Evolutionary conservation across 257 asterid species (phyloP).

Genomic region (Capsicum pubescens): DNA sequence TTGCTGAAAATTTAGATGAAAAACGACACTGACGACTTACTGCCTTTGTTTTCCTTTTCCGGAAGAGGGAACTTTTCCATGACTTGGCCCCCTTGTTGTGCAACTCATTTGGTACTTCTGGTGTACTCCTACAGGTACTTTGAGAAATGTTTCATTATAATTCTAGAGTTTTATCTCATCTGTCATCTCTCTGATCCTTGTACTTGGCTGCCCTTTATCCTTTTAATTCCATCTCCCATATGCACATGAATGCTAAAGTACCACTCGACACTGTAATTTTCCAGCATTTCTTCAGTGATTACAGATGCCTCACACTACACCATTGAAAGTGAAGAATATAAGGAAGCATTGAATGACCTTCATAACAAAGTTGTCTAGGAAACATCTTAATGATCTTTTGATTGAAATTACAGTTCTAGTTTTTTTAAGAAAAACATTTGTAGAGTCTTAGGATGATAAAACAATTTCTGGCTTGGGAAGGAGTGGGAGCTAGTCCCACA

Average conservation of each 20-base stretch:
- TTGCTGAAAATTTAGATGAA: background rate
- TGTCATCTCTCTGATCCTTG: background rate
- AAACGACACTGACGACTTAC: background rate
- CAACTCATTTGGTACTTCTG: conserved; percentile 48
- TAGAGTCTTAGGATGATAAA: background rate
- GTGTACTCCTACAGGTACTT: conserved; percentile 47
- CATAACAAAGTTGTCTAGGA: background rate
- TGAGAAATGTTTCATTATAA: background rate
- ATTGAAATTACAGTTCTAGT: background rate
- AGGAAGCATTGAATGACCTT: background rate
- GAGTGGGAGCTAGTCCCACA: background rate
- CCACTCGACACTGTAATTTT: background rate
- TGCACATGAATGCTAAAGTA: background rate
- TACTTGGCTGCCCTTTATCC: no score
- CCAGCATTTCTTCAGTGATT: conserved; percentile 18
- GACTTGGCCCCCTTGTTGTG: conserved; percentile 44
- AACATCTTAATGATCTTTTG: background rate
- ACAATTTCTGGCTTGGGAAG: background rate
- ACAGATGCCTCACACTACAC: background rate
- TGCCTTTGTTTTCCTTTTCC: background rate
- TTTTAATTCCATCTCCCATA: background rate
- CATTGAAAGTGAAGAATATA: background rate
- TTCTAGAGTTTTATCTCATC: background rate
- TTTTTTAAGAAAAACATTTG: background rate
- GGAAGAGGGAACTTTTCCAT: conserved; percentile 34